Base-by-base conservation (phyloP, 1,139 yeast genomes). In the Suzukiozyma palmioleophila region DNA sequence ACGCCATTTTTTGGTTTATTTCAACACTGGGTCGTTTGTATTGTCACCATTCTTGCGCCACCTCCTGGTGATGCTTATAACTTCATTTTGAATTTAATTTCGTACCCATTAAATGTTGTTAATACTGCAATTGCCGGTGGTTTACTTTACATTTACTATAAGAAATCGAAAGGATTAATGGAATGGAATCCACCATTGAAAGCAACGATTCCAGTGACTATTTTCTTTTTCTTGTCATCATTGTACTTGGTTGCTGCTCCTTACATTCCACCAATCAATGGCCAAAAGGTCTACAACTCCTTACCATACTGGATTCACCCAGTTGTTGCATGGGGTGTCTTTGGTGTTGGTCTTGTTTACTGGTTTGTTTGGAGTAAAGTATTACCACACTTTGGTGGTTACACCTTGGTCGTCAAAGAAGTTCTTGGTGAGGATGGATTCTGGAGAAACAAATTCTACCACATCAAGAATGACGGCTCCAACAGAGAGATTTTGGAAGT, bases 241-340 rank as follows among this genome's bases (percentile, higher is more conserved):
- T 53, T 83, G 22, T 87, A 85, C 56, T 69, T 87, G 55, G 74
- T 85, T 41, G 76, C 77, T 43, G 92, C 95, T 34, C 96, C 96
- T 39, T 86, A 84, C 57, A 73, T 87, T 47, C 90, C 94, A 32
- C 95, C 95, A 38, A 56, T 71, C 27, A 66, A 56, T 31, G 85
- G 83, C 27, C 84, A 83, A 62, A 69, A 71, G 36, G 89, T 83
- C 42, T 86, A 84, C 70, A 64, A 77, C 35, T 52, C 58, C 40
- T 65, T 84, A 52, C 95, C 94, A 31, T 87, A 85, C 66, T 87
- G 79, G 73, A 73, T 83, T 41, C 95, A 85, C 59, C 81, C 90
- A 53, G 95, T 85, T 37, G 88, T 84, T 16, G 83, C 94, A 9
- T 77, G 89, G 82, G 92, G 83, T 46, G 71, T 87, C 34, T 83